phyloP scores from a whole-genome alignment of 2,329 filamentous ascomycete genomes.

The Leptographium radiaticola region DNA sequence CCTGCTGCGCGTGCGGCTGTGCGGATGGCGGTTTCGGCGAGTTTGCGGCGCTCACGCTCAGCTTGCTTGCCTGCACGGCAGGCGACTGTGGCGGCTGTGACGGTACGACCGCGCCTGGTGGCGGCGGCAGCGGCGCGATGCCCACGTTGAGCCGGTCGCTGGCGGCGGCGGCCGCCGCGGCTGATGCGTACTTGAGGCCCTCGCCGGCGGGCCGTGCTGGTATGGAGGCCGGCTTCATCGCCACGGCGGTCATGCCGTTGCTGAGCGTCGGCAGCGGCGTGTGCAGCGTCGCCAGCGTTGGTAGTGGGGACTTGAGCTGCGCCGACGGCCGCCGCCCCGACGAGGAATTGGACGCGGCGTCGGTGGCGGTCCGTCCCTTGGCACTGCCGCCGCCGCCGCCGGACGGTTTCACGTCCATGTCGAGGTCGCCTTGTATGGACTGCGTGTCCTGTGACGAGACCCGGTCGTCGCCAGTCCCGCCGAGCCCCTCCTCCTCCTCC shows the following conservation, averaged over 20 bases:
- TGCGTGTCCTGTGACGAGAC: slow-evolving; percentile 92
- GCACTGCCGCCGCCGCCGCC: slow-evolving; percentile 21
- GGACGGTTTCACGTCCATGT: slow-evolving; percentile 36
- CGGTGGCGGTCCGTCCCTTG: slow-evolving; percentile 44
- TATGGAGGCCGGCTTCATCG: slow-evolving; percentile 87
- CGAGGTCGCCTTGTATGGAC: slow-evolving; percentile 77
- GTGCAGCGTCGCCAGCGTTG: slow-evolving; percentile 83
- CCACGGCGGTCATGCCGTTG: slow-evolving; percentile 30
- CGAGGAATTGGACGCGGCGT: slow-evolving; percentile 36
- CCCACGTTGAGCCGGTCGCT: slow-evolving; percentile 80
- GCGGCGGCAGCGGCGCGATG: slow-evolving; percentile 85
- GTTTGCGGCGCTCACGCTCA: slow-evolving; percentile 41
- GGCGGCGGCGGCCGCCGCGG: slow-evolving; percentile 83
- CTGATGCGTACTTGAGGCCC: slow-evolving; percentile 91
- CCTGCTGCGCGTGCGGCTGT: slow-evolving; percentile 22
- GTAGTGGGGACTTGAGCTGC: slow-evolving; percentile 86
- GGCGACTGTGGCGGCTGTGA: slow-evolving; percentile 14
- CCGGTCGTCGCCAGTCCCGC: slow-evolving; percentile 72
- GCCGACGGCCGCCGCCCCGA: slow-evolving; percentile 62
- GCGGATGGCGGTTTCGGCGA: slow-evolving; percentile 36
- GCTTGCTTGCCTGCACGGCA: slow-evolving; percentile 35
- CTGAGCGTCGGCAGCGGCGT: slow-evolving; percentile 50
- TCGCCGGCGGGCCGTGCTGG: slow-evolving; percentile 79
- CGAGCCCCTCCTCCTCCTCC: slow-evolving; percentile 81
- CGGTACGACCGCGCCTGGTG: slow-evolving; percentile 46